phyloP scores from a whole-genome alignment of 78 protist genomes.

The Polysphondylium violaceum region DNA sequence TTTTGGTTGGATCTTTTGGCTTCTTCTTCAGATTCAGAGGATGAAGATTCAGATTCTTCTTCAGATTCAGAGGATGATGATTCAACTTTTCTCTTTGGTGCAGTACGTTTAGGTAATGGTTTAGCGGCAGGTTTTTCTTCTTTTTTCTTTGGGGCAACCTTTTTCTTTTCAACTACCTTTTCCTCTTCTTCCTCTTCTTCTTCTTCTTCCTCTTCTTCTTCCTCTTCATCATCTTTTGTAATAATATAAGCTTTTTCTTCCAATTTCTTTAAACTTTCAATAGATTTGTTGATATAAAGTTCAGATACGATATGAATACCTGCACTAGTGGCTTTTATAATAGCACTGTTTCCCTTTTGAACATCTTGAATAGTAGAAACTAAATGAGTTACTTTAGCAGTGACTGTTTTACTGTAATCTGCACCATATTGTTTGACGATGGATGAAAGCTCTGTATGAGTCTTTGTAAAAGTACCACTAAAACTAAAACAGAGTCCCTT shows the following conservation, averaged over 20 bases:
- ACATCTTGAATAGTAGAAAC: constrained; percentile 50
- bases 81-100: neutral
- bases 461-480: constrained; percentile 33
- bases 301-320: constrained; percentile 65
- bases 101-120: too few relatives aligned
- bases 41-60: neutral
- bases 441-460: constrained; percentile 23
- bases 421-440: constrained; percentile 6
- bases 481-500: constrained; percentile 17
- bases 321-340: constrained; percentile 9
- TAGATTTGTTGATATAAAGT: constrained; percentile 38
- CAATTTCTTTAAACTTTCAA: constrained; percentile 31
- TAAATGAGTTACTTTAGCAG: constrained; percentile 45
- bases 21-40: neutral
- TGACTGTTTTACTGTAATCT: neutral
- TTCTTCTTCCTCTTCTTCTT: constrained; percentile 56
- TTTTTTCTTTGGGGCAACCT: neutral
- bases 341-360: constrained; percentile 3
- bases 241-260: constrained; percentile 20
- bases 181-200: constrained; percentile 57
- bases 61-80: neutral
- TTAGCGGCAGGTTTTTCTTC: neutral
- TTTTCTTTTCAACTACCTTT: constrained; percentile 40
- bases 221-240: neutral
- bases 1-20: constrained; percentile 3